Evolutionary conservation across 2,329 filamentous ascomycete species (phyloP), one percentile per base, ranked within the genome.

Genomic region (Cercospora sp.): DNA sequence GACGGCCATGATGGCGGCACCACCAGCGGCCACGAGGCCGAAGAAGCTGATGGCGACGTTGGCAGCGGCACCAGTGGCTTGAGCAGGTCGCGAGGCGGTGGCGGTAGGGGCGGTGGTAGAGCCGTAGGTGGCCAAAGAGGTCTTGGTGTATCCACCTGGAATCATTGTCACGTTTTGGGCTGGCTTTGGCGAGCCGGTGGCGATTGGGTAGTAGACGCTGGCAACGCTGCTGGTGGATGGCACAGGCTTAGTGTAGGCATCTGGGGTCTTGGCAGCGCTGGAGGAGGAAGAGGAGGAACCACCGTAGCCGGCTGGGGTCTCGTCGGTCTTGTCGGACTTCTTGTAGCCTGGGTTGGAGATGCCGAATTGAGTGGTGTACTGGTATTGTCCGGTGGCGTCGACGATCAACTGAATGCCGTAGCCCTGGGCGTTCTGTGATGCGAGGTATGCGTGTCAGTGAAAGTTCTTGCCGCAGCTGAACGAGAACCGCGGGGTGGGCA

Each of bases 391-490:
- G 70, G 82, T 86, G 60, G 81, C 80, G 75, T 88, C 85, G 71
- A 85, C 86, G 72, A 89, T 86, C 73, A 90, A 79, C 77, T 88
- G 82, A 75, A 90, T 81, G 69, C 87, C 87, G 79, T 89, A 89
- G 79, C 82, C 84, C 73, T 81, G 83, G 69, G 85, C 83, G 69
- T 76, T 51, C 53, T 58, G 26, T 51, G 6, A 7, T 51, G 45
- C 45, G 6, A 23, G 4, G 6, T 13, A 16, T 26, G 45, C 45
- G 45, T 7, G 7, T 58, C 30, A 58, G 53, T 28, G 6, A 31
- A 23, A 28, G 30, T 33, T 58, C 53, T 58, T 18, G 53, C 53
- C 13, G n/a, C 30, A n/a, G 13, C 7, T 13, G 10, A 28, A 16
- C 1, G 2, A 16, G 26, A 9, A 5, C 18, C 20, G 59, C 12